Evolutionary conservation across 2,329 filamentous ascomycete genomes (phyloP), one percentile per base, ranked within the genome.

Genomic region (Phoma sp.): DNA sequence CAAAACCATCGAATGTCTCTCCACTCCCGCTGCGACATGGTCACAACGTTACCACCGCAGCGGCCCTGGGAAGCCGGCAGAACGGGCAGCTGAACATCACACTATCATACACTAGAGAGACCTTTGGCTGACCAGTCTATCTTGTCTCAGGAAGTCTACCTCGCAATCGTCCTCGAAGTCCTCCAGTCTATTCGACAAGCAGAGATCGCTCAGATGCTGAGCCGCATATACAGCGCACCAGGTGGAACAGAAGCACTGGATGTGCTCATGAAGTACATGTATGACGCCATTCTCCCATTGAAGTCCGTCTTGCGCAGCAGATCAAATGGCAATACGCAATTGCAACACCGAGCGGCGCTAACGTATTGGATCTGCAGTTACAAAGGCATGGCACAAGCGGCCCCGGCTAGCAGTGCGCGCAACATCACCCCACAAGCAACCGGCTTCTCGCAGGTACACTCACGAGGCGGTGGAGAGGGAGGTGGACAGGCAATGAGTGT

Each of bases 231-330:
- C 78, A 81, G 80, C 55, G 87, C 88, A 10, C 86, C 90, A 43
- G 90, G 90, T 57, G 95, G 95, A 23, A 86, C 86, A 57, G 95
- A 98, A 77, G 84, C 90, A 57, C 80, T 96, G 64, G 95, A 99
- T 76, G 92, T 93, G 45, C 80, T 99, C 75, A 96, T 96, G 91
- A 99, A 99, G 81, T 99, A 97, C 78, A 82, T 97, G 87, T 97
- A 85, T 70, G 89, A 82, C 33, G 15, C 21, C 10, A n/a, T 29
- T n/a, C n/a, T 14, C 9, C 28, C 14, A 6, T 17, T 10, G 21
- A 12, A 5, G 5, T 9, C 9, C 12, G 5, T 26, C 11, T 12
- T 18, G 25, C 28, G 28, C 33, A 34, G 17, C 32, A 21, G 15
- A 14, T 25, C 5, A 15, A 11, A 29, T 20, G 11, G 12, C 20